Evolutionary conservation across 306 rosid species (phyloP).

Genomic region (Erythrophleum fordii): DNA sequence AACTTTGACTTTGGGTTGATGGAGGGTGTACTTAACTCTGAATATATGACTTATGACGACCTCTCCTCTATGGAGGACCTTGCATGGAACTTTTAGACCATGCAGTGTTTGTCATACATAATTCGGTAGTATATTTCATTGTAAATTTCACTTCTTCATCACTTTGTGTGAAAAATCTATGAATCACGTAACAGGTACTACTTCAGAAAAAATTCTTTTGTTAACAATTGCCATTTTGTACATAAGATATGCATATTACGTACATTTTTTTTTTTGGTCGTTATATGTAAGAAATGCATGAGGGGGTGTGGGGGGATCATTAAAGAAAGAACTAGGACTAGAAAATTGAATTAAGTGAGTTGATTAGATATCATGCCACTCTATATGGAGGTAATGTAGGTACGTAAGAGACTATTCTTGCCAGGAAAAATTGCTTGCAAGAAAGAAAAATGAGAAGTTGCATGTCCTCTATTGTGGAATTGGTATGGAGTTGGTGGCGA

Average conservation of each 20-base stretch:
- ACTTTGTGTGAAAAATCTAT: background rate
- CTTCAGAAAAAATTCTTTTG: background rate
- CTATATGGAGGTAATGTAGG: background rate
- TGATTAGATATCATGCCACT: too few relatives aligned
- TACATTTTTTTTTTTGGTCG: too few relatives aligned
- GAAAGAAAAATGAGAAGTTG: background rate
- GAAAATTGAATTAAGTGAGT: too few relatives aligned
- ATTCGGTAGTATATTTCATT: background rate
- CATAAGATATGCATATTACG: background rate
- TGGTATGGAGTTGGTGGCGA: too few relatives aligned
- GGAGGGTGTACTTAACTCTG: slow-evolving; percentile 62
- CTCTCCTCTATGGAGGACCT: slow-evolving; percentile 53
- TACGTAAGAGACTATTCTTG: background rate
- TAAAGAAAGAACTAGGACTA: too few relatives aligned
- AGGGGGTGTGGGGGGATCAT: too few relatives aligned
- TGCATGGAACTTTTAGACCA: slow-evolving; percentile 68
- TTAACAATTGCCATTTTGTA: background rate
- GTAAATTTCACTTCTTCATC: background rate
- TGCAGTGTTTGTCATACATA: background rate
- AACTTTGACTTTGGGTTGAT: slow-evolving; percentile 64
- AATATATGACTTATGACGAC: slow-evolving; percentile 50
- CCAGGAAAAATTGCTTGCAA: background rate
- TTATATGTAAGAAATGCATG: too few relatives aligned
- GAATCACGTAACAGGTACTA: background rate
- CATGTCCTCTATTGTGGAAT: background rate